Evolutionary conservation across 2,329 filamentous ascomycete species (phyloP).

Genomic region (Colletotrichum liriopes): DNA sequence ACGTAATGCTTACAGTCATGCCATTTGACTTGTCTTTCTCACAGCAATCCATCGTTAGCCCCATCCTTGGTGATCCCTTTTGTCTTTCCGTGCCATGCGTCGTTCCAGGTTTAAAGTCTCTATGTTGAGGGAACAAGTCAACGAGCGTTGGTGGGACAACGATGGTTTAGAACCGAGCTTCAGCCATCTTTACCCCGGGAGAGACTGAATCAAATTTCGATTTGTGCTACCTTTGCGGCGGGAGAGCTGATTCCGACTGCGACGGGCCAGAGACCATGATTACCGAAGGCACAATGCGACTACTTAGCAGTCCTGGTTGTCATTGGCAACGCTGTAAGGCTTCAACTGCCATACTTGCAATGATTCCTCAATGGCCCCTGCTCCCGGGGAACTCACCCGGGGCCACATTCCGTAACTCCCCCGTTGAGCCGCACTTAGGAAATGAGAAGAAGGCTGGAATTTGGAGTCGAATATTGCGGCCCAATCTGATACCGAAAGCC

Average conservation of each 20-base stretch:
- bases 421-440: conserved; percentile 16
- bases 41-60: not conserved
- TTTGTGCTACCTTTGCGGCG: not conserved
- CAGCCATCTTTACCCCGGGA: not conserved
- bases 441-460: conserved; percentile 16
- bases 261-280: not conserved
- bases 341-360: not conserved
- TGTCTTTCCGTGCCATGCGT: not conserved
- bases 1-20: not conserved
- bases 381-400: not conserved
- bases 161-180: not conserved
- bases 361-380: not conserved
- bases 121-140: conserved; percentile 2
- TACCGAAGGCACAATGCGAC: not conserved
- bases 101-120: not conserved
- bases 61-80: not conserved
- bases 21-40: not conserved
- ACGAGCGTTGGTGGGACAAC: conserved; percentile 11
- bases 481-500: not conserved
- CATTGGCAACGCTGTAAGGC: conserved; percentile 14
- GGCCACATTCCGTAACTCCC: conserved; percentile 21
- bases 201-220: not conserved
- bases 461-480: conserved; percentile 1
- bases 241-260: not conserved
- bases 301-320: not conserved